Conservation (phyloP, 2,329 filamentous ascomycete species). For the Penicillium nordicum region DNA sequence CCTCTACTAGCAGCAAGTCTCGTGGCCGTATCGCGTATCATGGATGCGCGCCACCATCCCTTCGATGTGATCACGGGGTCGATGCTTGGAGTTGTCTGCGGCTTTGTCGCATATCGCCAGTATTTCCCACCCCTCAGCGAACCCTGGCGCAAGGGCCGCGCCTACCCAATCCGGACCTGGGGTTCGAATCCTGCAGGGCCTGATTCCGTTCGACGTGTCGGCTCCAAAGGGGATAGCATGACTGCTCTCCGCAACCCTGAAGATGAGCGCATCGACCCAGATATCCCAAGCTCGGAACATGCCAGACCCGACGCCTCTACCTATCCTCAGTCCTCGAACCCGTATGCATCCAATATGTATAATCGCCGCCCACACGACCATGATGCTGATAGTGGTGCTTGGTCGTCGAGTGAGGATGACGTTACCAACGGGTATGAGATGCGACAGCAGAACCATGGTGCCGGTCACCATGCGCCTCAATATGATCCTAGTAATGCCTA, state of each 20-base stretch:
- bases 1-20: constrained; percentile 54
- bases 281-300: constrained; percentile 1
- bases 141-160: constrained; percentile 56
- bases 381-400: constrained; percentile 26
- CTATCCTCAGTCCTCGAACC: constrained; percentile 22
- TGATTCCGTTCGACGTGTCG: constrained; percentile 3
- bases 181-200: constrained; percentile 44
- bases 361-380: constrained; percentile 30
- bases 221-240: constrained; percentile 16
- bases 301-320: constrained; percentile 10
- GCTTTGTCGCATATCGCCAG: constrained; percentile 54
- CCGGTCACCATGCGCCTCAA: constrained; percentile 16
- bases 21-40: constrained; percentile 57
- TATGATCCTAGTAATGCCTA: constrained; percentile 32
- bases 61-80: constrained; percentile 59
- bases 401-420: constrained; percentile 39
- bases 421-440: constrained; percentile 37
- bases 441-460: constrained; percentile 29
- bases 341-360: constrained; percentile 26
- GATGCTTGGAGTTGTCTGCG: constrained; percentile 51
- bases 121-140: constrained; percentile 58
- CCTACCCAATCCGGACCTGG: constrained; percentile 58
- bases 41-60: constrained; percentile 60
- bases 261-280: constrained; percentile 24
- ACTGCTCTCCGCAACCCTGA: constrained; percentile 33